phyloP scores from a whole-genome alignment of 805 yeast species.

The Lipomyces mesembrius region DNA sequence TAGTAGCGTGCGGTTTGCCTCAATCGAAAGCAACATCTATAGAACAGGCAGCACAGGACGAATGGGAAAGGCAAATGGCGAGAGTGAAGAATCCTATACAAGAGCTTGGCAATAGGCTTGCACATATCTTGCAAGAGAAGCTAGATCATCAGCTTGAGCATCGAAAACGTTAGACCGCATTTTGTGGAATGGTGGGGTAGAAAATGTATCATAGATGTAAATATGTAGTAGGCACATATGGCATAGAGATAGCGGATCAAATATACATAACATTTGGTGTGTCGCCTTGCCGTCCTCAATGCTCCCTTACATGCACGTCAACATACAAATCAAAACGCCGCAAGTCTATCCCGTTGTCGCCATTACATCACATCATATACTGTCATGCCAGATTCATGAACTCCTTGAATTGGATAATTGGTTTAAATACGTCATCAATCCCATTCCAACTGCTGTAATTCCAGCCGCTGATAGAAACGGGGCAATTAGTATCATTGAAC shows the following conservation, averaged over 20 bases:
- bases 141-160: conserved; percentile 2
- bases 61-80: conserved; percentile 7
- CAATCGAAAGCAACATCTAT: conserved; percentile 63
- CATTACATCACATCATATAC: background rate
- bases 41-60: conserved; percentile 33
- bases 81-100: background rate
- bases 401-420: background rate
- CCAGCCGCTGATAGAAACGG: conserved; percentile 33
- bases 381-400: background rate
- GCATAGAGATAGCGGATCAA: background rate
- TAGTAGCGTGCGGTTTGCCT: conserved; percentile 86
- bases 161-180: background rate
- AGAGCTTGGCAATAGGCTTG: conserved; percentile 4
- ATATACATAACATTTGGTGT: background rate
- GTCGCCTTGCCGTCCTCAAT: background rate
- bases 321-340: background rate
- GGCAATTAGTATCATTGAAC: conserved; percentile 7
- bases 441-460: conserved; percentile 32
- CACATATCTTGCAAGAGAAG: background rate
- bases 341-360: background rate
- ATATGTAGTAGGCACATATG: background rate
- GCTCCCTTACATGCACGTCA: background rate
- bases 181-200: background rate
- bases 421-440: conserved; percentile 29
- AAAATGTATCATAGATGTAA: conserved; percentile 7